These are phyloP conservation scores for Aspergillus piperis DNA, from an alignment of 2,329 filamentous ascomycete species.

Conservation along the genomic window DNA sequence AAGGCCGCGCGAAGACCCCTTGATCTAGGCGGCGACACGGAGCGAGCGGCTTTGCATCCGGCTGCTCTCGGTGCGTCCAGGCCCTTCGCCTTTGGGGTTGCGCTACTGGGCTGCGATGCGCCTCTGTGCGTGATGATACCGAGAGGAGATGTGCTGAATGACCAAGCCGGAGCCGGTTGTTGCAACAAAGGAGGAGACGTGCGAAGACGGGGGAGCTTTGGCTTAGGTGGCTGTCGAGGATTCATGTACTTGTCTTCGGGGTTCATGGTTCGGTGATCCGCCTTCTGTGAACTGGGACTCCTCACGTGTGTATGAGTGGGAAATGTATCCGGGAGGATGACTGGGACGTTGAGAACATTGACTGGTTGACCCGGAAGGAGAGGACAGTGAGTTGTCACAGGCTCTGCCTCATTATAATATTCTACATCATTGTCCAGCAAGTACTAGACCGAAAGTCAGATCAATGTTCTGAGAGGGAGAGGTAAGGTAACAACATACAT, in stretches of 20 bases:
- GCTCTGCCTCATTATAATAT: conserved; percentile 69
- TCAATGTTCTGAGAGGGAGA: not conserved
- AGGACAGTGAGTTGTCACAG: conserved; percentile 77
- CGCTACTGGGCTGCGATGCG: conserved; percentile 39
- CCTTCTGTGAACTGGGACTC: conserved; percentile 62
- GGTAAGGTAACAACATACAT: conserved; percentile 60
- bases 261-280: conserved; percentile 72
- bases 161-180: conserved; percentile 25
- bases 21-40: conserved; percentile 40
- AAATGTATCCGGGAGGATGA: conserved; percentile 57
- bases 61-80: conserved; percentile 21
- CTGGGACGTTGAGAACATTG: conserved; percentile 80
- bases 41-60: conserved; percentile 35
- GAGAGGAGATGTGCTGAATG: conserved; percentile 32
- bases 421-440: conserved; percentile 77
- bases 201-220: conserved; percentile 48
- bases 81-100: conserved; percentile 19
- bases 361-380: conserved; percentile 84
- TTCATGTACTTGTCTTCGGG: conserved; percentile 74
- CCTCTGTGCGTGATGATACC: conserved; percentile 30
- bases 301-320: conserved; percentile 60
- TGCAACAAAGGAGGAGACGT: conserved; percentile 45
- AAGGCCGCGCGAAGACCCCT: conserved; percentile 42
- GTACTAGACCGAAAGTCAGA: conserved; percentile 61
- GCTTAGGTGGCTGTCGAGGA: conserved; percentile 61